These are phyloP conservation scores for Paracoccidioides lutzii DNA, from an alignment of 2,329 filamentous ascomycete species.

Conservation along the genomic window DNA sequence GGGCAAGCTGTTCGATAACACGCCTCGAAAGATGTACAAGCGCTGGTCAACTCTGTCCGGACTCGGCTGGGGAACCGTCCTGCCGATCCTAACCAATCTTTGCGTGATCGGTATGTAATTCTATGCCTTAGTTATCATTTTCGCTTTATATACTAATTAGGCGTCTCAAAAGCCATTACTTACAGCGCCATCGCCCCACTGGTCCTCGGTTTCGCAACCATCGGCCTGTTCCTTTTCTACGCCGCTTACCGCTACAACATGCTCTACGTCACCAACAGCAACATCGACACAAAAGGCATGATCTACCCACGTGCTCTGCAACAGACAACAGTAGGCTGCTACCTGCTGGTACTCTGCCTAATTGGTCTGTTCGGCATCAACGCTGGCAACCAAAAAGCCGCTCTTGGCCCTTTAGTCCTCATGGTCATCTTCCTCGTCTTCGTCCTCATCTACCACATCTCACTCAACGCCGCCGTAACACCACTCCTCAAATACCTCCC, in stretches of 20 bases:
- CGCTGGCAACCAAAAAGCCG: slow-evolving; percentile 46
- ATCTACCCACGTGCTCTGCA: slow-evolving; percentile 79
- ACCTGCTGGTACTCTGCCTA: slow-evolving; percentile 69
- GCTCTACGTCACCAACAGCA: slow-evolving; percentile 69
- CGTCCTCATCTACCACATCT: slow-evolving; percentile 60
- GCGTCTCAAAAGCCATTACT: slow-evolving; percentile 50
- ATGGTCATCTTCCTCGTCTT: slow-evolving; percentile 68
- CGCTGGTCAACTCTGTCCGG: slow-evolving; percentile 63
- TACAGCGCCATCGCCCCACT: slow-evolving; percentile 81
- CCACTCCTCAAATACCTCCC: slow-evolving; percentile 71
- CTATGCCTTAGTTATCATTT: not conserved
- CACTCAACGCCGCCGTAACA: slow-evolving; percentile 56
- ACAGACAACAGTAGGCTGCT: slow-evolving; percentile 72
- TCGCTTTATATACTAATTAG: not conserved
- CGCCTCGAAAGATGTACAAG: slow-evolving; percentile 65
- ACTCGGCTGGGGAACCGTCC: slow-evolving; percentile 71
- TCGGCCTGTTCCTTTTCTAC: slow-evolving; percentile 71
- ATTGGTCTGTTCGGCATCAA: slow-evolving; percentile 72
- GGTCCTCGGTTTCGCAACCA: slow-evolving; percentile 66
- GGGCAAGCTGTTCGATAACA: slow-evolving; percentile 62
- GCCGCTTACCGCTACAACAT: slow-evolving; percentile 83
- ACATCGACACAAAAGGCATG: slow-evolving; percentile 76
- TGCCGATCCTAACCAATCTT: slow-evolving; percentile 71
- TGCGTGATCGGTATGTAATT: slow-evolving; percentile 57
- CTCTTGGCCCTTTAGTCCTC: slow-evolving; percentile 56